Base-by-base conservation (phyloP, 1,284 basidiomycete genomes). In the Trichosporon ovoides region DNA sequence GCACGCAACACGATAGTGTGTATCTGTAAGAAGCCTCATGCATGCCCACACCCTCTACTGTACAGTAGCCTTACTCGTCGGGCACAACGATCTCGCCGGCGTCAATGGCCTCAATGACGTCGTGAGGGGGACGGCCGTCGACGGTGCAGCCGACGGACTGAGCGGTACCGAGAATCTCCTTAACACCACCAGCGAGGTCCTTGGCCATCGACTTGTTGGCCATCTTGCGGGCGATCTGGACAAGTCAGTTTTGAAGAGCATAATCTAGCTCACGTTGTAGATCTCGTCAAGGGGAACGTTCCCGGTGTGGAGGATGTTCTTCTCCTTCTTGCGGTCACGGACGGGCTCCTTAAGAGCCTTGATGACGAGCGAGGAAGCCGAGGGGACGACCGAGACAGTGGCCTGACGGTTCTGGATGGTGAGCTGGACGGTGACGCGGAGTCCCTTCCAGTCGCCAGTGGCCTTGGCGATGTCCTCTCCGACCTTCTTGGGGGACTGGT, bases 401-500 rank as follows among this genome's bases (percentile, higher is more conserved):
- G 95, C 95, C 86, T 99, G 96, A 82, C 95, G 93, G 82, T 99
- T 99, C 85, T 98, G 96, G 79, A 99, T 98, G 61, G 95, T 98
- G 64, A 98, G 86, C 80, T 98, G 93, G 68, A 98, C 92, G 68
- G 96, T 99, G 64, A 99, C 96, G 63, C 94, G 91, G 75, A 98
- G 92, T 83, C 96, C 96, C 82, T 99, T 99, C 96, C 96, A 99
- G 79, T 88, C 88, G 61, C 87, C 86, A 64, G 96, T 98, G 63
- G 96, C 95, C 82, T 99, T 99, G 76, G 96, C 96, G 77, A 99
- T 98, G 82, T 99, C 96, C 90, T 99, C 96, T 83, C 96, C 96
- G 81, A 99, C 94, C 84, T 98, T 98, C 85, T 99, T 99, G 77
- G 96, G 95, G 61, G 96, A 97, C 94, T 98, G 69, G 55, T 11